A percentile compares a stretch with the other conserved stretches of the same genome.
Conservation (phyloP, 2,329 filamentous ascomycete species). For the Alternaria arbusti region DNA sequence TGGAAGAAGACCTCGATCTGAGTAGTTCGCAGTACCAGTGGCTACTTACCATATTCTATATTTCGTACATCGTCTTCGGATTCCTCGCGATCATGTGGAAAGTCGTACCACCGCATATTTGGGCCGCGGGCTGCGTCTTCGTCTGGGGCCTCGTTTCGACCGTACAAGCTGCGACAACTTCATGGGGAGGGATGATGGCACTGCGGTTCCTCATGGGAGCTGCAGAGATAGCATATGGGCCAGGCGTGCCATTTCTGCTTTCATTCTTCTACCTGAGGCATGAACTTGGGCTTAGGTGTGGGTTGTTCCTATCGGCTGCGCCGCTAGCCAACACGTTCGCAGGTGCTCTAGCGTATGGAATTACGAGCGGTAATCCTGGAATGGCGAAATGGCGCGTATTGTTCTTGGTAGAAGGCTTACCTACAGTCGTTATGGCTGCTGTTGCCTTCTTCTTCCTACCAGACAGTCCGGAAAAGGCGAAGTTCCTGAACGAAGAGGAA, state of each 20-base stretch:
- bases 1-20: conserved; percentile 43
- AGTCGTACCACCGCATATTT: conserved; percentile 44
- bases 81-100: conserved; percentile 49
- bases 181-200: conserved; percentile 44
- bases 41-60: conserved; percentile 49
- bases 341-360: conserved; percentile 62
- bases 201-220: conserved; percentile 46
- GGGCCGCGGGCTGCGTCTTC: conserved; percentile 45
- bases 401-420: conserved; percentile 56
- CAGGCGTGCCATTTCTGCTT: conserved; percentile 58
- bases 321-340: conserved; percentile 76
- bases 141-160: conserved; percentile 45
- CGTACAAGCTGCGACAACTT: conserved; percentile 38
- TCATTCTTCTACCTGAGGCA: conserved; percentile 66
- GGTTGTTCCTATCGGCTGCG: conserved; percentile 53
- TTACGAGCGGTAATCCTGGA: conserved; percentile 63
- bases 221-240: conserved; percentile 54
- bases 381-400: conserved; percentile 68
- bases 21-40: conserved; percentile 38
- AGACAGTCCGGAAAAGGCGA: conserved; percentile 52
- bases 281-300: conserved; percentile 63
- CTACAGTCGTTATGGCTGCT: conserved; percentile 51
- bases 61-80: conserved; percentile 47
- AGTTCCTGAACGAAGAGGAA: conserved; percentile 53
- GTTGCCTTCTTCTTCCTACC: conserved; percentile 54